Base-by-base conservation (phyloP, 345 rosid species). In the Hypericum perforatum region DNA sequence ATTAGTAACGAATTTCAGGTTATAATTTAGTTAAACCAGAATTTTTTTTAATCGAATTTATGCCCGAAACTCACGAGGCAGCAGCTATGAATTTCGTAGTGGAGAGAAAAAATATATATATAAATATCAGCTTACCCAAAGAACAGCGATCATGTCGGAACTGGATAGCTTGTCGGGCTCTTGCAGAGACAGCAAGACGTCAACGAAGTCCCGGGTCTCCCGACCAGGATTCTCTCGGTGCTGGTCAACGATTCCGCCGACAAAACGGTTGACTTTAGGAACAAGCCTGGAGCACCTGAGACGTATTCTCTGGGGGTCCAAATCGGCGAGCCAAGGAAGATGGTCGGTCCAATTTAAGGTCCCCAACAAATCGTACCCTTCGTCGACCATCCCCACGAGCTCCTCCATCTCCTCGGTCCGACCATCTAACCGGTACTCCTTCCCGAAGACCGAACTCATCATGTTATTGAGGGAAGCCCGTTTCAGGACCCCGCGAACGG, bases 401-500 rank as follows among this genome's bases (percentile, higher is more conserved):
- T 71, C 69, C 16, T 64, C 70, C 5, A 50, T 59, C 51, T 76
- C 79, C 6, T 10, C 38, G 11, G 56, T 62, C 6, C 39, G 56
- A 2, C 42, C 22, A 49, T 15, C 43, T 0, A 76, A 46, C 16
- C 54, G 55, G 48, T 76, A 79, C 16, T 56, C 45, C 5, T 68
- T 66, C 43, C 85, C 85, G 40, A 79, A 79, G 2, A 79, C 74
- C 0, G 74, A 71, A 29, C 69, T 54, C 85, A 79, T 76, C 82
- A 79, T 76, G 78, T 53, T 72, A 55, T 72, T 64, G 8, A 79
- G 79, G 9, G 85, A 74, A 37, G 80, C 82, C n/a, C 58, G 54
- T 41, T 69, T 71, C 3, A 73, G 56, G n/a, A 69, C 41, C 8
- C 66, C 75, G 13, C 81, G 63, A 9, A 72, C 63, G 2, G 9